These are phyloP conservation scores for Mucor plumbeus DNA, from an alignment of 371 early-diverging fungal species.

Conservation along the genomic window DNA sequence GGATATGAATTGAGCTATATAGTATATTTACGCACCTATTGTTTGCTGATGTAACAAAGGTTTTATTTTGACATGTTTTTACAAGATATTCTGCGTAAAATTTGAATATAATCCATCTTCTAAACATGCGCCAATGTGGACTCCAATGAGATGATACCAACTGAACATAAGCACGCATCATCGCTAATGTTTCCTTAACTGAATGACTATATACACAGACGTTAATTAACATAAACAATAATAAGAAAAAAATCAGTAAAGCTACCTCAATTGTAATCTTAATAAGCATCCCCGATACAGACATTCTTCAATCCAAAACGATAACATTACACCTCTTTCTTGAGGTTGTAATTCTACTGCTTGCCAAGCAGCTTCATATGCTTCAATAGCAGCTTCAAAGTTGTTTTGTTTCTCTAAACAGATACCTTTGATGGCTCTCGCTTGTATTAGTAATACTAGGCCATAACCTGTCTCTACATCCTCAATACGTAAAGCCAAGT, in stretches of 20 bases:
- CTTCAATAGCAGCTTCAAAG: conserved; percentile 49
- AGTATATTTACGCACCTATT: neutral
- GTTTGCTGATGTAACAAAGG: conserved; percentile 15
- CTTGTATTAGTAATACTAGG: conserved; percentile 56
- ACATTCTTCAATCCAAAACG: conserved; percentile 72
- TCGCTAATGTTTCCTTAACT: conserved; percentile 22
- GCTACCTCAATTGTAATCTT: conserved; percentile 46
- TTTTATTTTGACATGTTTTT: conserved; percentile 20
- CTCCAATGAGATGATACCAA: conserved; percentile 48
- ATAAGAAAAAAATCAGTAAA: too few species aligned
- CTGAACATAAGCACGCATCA: conserved; percentile 37
- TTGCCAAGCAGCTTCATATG: conserved; percentile 59
- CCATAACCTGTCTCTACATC: conserved; percentile 56
- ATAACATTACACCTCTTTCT: conserved; percentile 57
- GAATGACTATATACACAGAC: conserved; percentile 3
- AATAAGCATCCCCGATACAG: conserved; percentile 65
- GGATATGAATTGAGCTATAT: too few species aligned
- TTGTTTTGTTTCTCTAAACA: conserved; percentile 57
- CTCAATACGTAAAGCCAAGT: conserved; percentile 36
- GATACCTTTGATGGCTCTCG: conserved; percentile 59
- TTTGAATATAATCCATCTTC: conserved; percentile 52
- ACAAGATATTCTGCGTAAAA: conserved; percentile 41
- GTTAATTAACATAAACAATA: neutral
- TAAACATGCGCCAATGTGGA: conserved; percentile 48
- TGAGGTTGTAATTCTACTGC: conserved; percentile 48